A percentile compares a stretch with the other conserved stretches of the same genome.
These are phyloP conservation scores for Phytophthora citricola DNA, from an alignment of 352 stramenopile species.

Conservation along the genomic window DNA sequence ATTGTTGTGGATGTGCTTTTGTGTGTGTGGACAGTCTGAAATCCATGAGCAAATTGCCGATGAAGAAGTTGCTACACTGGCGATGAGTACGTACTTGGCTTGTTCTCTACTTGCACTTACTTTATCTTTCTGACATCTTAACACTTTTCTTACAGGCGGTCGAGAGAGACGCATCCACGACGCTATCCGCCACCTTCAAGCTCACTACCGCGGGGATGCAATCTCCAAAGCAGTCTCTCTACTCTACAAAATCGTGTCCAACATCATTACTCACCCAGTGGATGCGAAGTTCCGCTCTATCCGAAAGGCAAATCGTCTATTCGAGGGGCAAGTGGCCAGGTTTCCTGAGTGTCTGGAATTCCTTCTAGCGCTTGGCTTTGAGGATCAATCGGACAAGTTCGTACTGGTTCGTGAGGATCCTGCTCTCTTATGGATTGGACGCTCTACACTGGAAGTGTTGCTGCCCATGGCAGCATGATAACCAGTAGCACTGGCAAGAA, in stretches of 20 bases:
- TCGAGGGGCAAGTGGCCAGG: constrained; percentile 51
- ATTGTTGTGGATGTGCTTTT: constrained; percentile 1
- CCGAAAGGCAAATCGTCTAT: constrained; percentile 70
- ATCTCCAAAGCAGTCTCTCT: constrained; percentile 48
- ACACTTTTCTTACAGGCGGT: constrained; percentile 42
- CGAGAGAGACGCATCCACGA: constrained; percentile 61
- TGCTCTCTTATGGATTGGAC: constrained; percentile 74
- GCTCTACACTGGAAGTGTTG: constrained; percentile 64
- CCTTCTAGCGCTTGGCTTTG: constrained; percentile 66
- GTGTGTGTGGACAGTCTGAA: not conserved
- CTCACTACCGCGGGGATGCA: constrained; percentile 36
- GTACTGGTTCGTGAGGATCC: constrained; percentile 66
- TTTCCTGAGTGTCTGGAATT: constrained; percentile 76
- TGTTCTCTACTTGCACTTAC: not conserved
- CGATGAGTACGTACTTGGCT: constrained; percentile 46
- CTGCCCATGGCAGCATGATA: constrained; percentile 10
- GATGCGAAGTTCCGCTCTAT: constrained; percentile 74
- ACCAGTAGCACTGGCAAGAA: no score
- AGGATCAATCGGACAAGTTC: constrained; percentile 62
- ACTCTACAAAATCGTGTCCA: constrained; percentile 77
- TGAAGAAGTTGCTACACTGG: constrained; percentile 40
- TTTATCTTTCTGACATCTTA: constrained; percentile 5
- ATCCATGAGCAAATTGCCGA: constrained; percentile 18
- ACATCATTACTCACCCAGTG: constrained; percentile 65
- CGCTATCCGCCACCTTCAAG: constrained; percentile 48